Evolutionary conservation across 345 rosid species (phyloP).

Genomic region (Populus pruinosa): DNA sequence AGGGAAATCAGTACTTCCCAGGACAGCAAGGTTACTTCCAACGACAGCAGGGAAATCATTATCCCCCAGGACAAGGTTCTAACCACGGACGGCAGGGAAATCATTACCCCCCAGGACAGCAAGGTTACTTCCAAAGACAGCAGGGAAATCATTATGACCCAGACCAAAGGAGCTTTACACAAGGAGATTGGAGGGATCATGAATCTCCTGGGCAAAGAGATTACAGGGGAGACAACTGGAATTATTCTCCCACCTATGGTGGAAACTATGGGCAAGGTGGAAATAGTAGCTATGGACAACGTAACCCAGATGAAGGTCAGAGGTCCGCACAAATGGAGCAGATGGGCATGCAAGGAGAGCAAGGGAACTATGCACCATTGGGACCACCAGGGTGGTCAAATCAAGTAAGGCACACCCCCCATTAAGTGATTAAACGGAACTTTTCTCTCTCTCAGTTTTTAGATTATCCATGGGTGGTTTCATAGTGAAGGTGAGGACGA

Average conservation of each 20-base stretch:
- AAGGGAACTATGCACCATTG: constrained; percentile 33
- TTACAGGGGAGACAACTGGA: constrained; percentile 27
- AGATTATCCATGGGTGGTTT: background rate
- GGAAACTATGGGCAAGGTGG: constrained; percentile 37
- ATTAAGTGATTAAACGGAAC: constrained; percentile 1
- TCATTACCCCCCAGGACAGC: constrained; percentile 32
- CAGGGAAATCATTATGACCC: constrained; percentile 36
- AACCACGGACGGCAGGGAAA: constrained; percentile 33
- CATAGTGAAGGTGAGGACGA: background rate
- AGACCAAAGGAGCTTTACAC: constrained; percentile 37
- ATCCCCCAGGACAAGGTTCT: constrained; percentile 33
- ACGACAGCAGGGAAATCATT: constrained; percentile 37
- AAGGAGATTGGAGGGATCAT: constrained; percentile 28
- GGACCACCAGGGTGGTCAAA: constrained; percentile 36
- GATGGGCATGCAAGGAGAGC: constrained; percentile 42
- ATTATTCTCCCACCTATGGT: constrained; percentile 27
- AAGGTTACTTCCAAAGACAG: constrained; percentile 16
- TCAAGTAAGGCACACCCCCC: constrained; percentile 31
- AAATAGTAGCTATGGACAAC: constrained; percentile 29
- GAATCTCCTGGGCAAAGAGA: constrained; percentile 20
- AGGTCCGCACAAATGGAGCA: constrained; percentile 39
- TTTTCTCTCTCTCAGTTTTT: background rate
- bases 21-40: constrained; percentile 18
- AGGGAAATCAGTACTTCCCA: constrained; percentile 37
- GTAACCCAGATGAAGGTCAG: constrained; percentile 20